Percentiles rank a stretch among this genome's conserved stretches.
Conservation (phyloP, 2,329 filamentous ascomycete genomes). For the Ophiostoma fasciatum region DNA sequence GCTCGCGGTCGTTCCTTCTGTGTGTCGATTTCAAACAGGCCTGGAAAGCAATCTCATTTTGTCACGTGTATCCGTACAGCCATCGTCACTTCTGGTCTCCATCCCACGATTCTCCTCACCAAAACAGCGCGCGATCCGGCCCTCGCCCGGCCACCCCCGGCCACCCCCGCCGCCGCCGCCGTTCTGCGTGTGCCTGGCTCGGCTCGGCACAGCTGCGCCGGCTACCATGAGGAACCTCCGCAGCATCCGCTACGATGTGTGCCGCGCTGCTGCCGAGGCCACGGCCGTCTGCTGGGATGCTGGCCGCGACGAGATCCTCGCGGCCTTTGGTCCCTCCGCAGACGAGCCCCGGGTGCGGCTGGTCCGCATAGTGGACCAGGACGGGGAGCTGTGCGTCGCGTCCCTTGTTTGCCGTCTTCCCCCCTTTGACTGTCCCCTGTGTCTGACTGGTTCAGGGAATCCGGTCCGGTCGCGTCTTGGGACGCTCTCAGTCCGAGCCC, state of each 20-base stretch:
- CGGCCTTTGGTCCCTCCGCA: constrained; percentile 67
- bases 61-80: too few species aligned
- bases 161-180: too few species aligned
- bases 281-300: constrained; percentile 79
- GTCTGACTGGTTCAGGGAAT: constrained; percentile 4
- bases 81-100: too few species aligned
- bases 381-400: too few species aligned
- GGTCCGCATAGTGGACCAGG: constrained; percentile 32
- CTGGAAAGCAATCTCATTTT: too few species aligned
- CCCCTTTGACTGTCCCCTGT: neutral
- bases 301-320: constrained; percentile 61
- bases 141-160: too few species aligned
- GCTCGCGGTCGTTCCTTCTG: constrained; percentile 1
- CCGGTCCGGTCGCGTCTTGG: constrained; percentile 60
- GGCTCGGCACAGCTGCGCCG: too few species aligned
- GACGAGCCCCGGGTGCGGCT: constrained; percentile 61
- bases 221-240: constrained; percentile 81
- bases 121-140: too few species aligned
- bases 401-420: neutral
- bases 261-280: constrained; percentile 45
- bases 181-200: too few species aligned
- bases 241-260: constrained; percentile 56
- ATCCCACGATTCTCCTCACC: too few species aligned
- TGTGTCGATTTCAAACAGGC: neutral
- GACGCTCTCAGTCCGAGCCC: constrained; percentile 71